These are phyloP conservation scores for Pichia sp. DNA, from an alignment of 1,139 yeast genomes.

Conservation along the genomic window DNA sequence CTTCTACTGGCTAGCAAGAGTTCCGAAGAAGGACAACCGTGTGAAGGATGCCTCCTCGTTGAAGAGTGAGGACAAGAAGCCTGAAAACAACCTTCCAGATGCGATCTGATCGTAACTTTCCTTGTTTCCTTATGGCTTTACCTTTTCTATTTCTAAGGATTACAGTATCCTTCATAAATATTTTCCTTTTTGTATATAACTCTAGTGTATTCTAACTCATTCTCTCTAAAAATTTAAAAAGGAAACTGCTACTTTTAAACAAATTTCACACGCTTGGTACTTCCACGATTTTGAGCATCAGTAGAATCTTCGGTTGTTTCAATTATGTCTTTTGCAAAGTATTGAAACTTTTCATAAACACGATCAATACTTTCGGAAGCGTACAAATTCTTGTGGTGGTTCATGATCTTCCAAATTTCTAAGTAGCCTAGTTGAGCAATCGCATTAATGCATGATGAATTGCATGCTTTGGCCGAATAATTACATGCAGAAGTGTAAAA, in stretches of 20 bases:
- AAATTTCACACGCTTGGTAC: no score
- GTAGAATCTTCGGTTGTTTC: no score
- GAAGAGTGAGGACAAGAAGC: conserved; percentile 24
- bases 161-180: no score
- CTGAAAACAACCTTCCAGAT: conserved; percentile 15
- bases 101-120: no score
- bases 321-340: background rate
- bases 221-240: no score
- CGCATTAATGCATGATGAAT: conserved; percentile 16
- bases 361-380: conserved; percentile 15
- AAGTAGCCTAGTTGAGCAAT: conserved; percentile 22
- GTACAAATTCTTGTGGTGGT: conserved; percentile 19
- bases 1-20: conserved; percentile 40
- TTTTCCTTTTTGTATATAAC: no score
- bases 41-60: conserved; percentile 27
- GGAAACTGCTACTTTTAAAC: no score
- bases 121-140: no score
- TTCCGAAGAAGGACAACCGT: conserved; percentile 28
- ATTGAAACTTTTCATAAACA: conserved; percentile 6
- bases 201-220: no score
- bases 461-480: conserved; percentile 15
- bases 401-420: conserved; percentile 20
- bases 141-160: no score
- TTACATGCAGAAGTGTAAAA: conserved; percentile 21
- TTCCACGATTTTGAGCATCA: no score